Evolutionary conservation across 2,329 filamentous ascomycete genomes (phyloP), one percentile per base, ranked within the genome.

Genomic region (Botryosphaeria dothidea): DNA sequence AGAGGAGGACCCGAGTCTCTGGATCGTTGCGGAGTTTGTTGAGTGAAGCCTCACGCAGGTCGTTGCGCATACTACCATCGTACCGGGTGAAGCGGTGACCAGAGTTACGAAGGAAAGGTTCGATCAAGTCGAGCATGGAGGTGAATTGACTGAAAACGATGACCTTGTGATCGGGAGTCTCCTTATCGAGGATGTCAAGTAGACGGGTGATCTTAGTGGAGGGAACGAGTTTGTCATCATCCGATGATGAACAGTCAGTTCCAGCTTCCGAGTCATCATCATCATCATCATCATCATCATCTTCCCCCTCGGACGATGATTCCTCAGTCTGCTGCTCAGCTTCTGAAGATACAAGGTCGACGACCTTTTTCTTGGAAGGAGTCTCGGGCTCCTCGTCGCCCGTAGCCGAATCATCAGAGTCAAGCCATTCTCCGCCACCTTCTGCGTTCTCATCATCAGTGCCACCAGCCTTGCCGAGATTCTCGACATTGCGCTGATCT

Each of bases 121-220:
- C 93, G 68, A 99, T 89, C 29, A 98, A 88, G 80, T 98, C 92
- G 51, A 99, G 88, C 95, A 99, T 99, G 0, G 92, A 95, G 0
- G 95, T 99, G 79, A 99, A 99, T 72, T 98, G 92, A 1, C 93
- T 97, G 79, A 99, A 99, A 68, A 99, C 93, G 72, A 99, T 99
- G 74, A 97, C 96, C 75, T 99, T 99, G 84, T 97, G 92, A 66
- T 92, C 84, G 1, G 84, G 81, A 0, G 89, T 88, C 77, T 99
- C 95, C 49, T 87, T 87, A 68, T 88, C 86, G 8, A 99, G 86
- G 60, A 99, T 91, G 67, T 88, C 84, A 73, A 96, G 86, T 21
- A 98, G 85, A 71, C 95, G 89, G 49, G 90, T 89, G 72, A 99
- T 96, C 81, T 99, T 99, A 71, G 95, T 94, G 0, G 95, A 99